Base-by-base conservation (phyloP, 2,329 filamentous ascomycete species). In the Sclerotinia glacialis region DNA sequence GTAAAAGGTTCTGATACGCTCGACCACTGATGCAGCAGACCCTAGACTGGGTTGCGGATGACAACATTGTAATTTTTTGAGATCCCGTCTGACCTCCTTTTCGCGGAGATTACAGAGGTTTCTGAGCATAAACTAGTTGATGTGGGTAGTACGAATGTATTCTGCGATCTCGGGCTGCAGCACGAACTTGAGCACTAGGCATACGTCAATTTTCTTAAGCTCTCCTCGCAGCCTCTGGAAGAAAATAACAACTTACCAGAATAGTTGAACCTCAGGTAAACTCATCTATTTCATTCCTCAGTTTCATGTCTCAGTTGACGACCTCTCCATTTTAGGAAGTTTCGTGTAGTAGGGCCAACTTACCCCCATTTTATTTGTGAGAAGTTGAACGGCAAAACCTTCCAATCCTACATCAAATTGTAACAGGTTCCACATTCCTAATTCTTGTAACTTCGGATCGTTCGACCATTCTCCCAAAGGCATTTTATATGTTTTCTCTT, bases 401-500 rank as follows among this genome's bases (percentile, higher is more conserved):
- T 74, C 73, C 16, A 75, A 64, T 18, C 73, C 73, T 23, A 67
- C 69, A 53, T 71, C 68, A 40, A 72, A 74, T 23, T 67, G 69
- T 31, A 73, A 50, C 16, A 71, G 42, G 21, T 68, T 69, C 72
- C 70, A 75, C 37, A 59, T 53, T 18, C 73, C 73, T 14, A 74
- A n/a, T n/a, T 74, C 74, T 52, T 72, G 72, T 23, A 76, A 59
- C 18, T 71, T 71, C 1, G 69, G 67, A 68, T 78, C 76, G 40
- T 66, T 67, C 1, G 75, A 67, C 78, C 78, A 79, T 4, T 72
- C 71, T 8, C 76, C 75, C 3, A 77, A 61, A 12, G 78, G 78
- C 31, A 72, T 67, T 63, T 74, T 73, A 55, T 72, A 70, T 11
- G 69, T 70, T 11, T 68, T 68, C 53, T 76, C 72, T 1, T 68